Base-by-base conservation (phyloP, 306 rosid genomes). In the Trichosanthes truncata region DNA sequence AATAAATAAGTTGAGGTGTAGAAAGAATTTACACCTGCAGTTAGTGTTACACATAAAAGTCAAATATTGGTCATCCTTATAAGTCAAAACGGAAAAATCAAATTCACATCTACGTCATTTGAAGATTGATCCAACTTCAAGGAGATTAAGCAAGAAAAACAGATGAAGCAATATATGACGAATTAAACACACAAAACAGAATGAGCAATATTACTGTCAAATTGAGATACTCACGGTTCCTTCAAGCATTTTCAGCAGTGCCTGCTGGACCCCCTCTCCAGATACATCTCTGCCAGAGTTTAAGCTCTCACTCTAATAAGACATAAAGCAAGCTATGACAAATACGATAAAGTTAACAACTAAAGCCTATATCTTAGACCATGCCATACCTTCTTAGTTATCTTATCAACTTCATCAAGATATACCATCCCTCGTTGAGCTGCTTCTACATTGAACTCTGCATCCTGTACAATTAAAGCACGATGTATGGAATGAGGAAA, bases 241-340 rank as follows among this genome's bases (percentile, higher is more conserved):
- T 87, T 91, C 96, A 71, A 89, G 83, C 92, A 91, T 91, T 91
- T 89, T 91, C 38, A 91, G 86, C 40, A 91, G 79, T 80, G 96
- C 91, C 82, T 91, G 96, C 60, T 91, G 93, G 76, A 91, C 96
- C 52, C 96, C 93, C 87, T 91, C 96, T 60, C 93, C 93, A 40
- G 96, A 89, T 55, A 91, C 96, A 83, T 91, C 96, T 86, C 96
- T 89, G 80, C 93, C 92, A 84, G 75, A 59, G 81, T 87, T 88
- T 55, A 75, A 14, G 87, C 86, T 83, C 77, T 89, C 92, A 26
- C 80, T 83, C 96, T 91, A 76, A 74, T 73, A 82, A 81, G 21
- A 80, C 38, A 31, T 26, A 73, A 73, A 73, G 25, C 43, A 48
- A 15, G 55, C 48, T 73, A 73, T 26, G 60, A 17, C 35, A 73